phyloP scores from a whole-genome alignment of 495 filamentous ascomycete genomes.

The Platismatia glauca region DNA sequence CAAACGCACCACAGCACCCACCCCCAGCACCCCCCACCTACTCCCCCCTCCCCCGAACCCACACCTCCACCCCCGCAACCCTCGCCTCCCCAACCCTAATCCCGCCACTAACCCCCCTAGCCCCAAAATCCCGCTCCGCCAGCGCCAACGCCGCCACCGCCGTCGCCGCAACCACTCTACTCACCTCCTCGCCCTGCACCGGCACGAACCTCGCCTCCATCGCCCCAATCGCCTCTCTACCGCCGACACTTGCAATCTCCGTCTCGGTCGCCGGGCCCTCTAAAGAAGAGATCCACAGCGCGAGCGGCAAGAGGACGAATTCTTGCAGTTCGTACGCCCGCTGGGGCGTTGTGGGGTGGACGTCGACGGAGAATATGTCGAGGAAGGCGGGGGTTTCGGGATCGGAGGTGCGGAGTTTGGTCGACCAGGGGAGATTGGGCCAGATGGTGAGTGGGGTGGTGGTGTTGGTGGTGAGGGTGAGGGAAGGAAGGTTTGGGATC shows the following conservation, averaged over 20 bases:
- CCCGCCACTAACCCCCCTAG: not conserved
- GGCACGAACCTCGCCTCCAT: not conserved
- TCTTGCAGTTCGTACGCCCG: not conserved
- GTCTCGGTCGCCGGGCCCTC: too few species aligned
- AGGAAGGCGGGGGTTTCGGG: not conserved
- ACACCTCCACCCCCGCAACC: not conserved
- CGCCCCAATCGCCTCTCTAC: not conserved
- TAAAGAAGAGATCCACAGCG: too few species aligned
- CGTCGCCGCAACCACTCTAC: not conserved
- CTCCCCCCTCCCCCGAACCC: too few species aligned
- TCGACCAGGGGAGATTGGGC: not conserved
- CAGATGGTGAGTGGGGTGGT: not conserved
- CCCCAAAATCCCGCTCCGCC: not conserved
- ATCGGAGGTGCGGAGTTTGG: not conserved
- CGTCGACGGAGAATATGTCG: not conserved
- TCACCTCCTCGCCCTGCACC: not conserved
- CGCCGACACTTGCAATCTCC: too few species aligned
- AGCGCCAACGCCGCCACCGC: not conserved
- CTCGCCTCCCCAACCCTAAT: not conserved
- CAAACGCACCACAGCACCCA: too few species aligned
- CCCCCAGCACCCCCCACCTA: too few species aligned
- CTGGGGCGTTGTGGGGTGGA: not conserved
- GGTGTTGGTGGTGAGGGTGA: not conserved
- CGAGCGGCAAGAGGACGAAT: not conserved
- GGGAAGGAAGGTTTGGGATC: not conserved